Conservation (phyloP, 2,329 filamentous ascomycete species). For the Phialophora tarda region DNA sequence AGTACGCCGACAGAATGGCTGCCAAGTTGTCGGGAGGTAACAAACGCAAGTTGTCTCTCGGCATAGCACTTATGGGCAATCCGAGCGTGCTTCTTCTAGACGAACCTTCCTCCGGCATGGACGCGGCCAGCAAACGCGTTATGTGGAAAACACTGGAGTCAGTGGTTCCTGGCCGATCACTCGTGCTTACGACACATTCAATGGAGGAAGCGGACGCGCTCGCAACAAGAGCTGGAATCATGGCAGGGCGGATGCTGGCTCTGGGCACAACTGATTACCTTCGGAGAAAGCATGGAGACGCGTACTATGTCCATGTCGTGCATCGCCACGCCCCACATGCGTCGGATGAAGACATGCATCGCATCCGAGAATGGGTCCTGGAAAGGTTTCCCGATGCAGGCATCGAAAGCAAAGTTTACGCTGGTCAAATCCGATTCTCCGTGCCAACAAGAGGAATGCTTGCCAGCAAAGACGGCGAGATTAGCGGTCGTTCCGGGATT, state of each 20-base stretch:
- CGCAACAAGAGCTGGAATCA: constrained; percentile 81
- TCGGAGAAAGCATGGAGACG: constrained; percentile 75
- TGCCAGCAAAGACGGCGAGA: constrained; percentile 16
- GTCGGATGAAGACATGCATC: constrained; percentile 68
- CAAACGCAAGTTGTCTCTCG: constrained; percentile 87
- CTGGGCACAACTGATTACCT: constrained; percentile 76
- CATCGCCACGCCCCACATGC: constrained; percentile 76
- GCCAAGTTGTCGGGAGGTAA: constrained; percentile 84
- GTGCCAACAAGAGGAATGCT: constrained; percentile 57
- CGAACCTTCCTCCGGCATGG: constrained; percentile 86
- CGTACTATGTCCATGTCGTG: constrained; percentile 81
- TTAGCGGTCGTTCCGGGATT: constrained; percentile 49
- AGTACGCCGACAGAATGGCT: constrained; percentile 76
- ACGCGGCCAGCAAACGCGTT: constrained; percentile 85
- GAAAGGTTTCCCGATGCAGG: constrained; percentile 66
- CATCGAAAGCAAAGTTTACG: constrained; percentile 75
- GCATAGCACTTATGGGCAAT: constrained; percentile 91
- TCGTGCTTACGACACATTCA: constrained; percentile 87
- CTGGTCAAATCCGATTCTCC: constrained; percentile 86
- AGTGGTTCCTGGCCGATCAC: constrained; percentile 75
- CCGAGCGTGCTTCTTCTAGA: constrained; percentile 85
- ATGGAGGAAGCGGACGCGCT: constrained; percentile 96
- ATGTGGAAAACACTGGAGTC: constrained; percentile 88
- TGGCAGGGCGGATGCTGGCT: constrained; percentile 84
- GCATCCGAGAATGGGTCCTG: constrained; percentile 70